Base-by-base conservation (phyloP, 495 filamentous ascomycete genomes). In the Pseudoneurospora amorphoporcata region DNA sequence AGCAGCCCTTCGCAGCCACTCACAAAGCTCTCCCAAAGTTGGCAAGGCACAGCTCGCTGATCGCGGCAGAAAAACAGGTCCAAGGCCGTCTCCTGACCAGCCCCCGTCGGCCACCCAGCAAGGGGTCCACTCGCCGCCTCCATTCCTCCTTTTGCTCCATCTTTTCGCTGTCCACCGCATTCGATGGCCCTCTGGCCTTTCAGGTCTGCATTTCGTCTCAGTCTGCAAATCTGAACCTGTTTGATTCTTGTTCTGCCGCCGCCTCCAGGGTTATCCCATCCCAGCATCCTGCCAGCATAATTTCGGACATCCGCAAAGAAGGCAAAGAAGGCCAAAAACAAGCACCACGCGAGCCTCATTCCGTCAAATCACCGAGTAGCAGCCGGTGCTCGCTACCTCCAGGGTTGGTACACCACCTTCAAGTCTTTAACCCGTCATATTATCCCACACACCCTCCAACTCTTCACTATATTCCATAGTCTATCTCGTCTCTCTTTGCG, bases 21-120 rank as follows among this genome's bases (percentile, higher is more conserved):
- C 72, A 47, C 43, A 61, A 35, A 61, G 29, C 29, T 8, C 41
- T 43, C 29, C 68, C 42, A 69, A 53, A 65, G 41, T 68, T 69
- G 65, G 69, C 75, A 76, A 77, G 78, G 78, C 75, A 77, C 73
- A 74, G 72, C 69, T 76, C 73, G 77, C 78, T 79, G 78, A 79
- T 79, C 78, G 77, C 76, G 76, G 78, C 73, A 77, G 74, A 69
- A 72, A 80, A 79, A 76, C 76, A 73, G 76, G 75, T 70, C 75
- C 69, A 69, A 53, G 71, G 72, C 39, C 68, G 70, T 70, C 75
- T 75, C 74, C 75, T 76, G 75, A 76, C 73, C 77, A 74, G 69
- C 73, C 70, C 70, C 70, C 71, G 43, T 43, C 68, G 42, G 29
- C 47, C 53, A 71, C 53, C 73, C 58, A 71, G 70, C 65, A 45